Base-by-base conservation (phyloP, 352 stramenopile species). In the Globisporangium cystogenes region DNA sequence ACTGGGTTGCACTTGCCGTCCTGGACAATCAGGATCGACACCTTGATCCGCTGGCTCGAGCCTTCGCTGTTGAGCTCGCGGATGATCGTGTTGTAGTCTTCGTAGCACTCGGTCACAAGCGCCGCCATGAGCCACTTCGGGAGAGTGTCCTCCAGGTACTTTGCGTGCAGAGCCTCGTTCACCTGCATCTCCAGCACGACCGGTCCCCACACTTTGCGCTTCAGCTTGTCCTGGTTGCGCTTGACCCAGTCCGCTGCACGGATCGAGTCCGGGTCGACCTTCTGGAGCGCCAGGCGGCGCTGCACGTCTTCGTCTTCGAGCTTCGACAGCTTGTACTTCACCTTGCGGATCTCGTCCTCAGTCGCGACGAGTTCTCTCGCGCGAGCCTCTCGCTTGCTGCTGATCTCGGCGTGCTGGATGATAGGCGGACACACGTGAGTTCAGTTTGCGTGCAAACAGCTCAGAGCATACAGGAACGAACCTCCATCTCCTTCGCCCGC, bases 161-260 rank as follows among this genome's bases (percentile, higher is more conserved):
- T 89, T 0, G 85, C 83, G 41, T 94, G 76, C 1, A 87, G 77
- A 8, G 70, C 60, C 47, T 93, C 78, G 45, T 85, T 84, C 3
- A 95, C 70, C 58, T 90, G 81, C 65, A 95, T 87, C 68, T 95
- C 81, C 3, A 93, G 67, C 21, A 82, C 83, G 33, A 95, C 66
- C 0, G 85, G 85, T 0, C 85, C 85, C 82, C 83, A 95, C 0
- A 93, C 85, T 53, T 87, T 89, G 20, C 80, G 70, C 49, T 84
- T 74, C 4, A 95, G 61, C 23, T 72, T 71, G 53, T 81, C 52
- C 23, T 75, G 67, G 42, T 95, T 93, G 11, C 73, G 65, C 50
- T 86, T 72, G 31, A 90, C 69, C 85, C 85, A 95, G 4, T 93
- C 78, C 0, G 76, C 74, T 18, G 82, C 85, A 23, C 69, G 76